These are phyloP conservation scores for Aspergillus incahuasiensis DNA, from an alignment of 495 filamentous ascomycete genomes.

Conservation along the genomic window DNA sequence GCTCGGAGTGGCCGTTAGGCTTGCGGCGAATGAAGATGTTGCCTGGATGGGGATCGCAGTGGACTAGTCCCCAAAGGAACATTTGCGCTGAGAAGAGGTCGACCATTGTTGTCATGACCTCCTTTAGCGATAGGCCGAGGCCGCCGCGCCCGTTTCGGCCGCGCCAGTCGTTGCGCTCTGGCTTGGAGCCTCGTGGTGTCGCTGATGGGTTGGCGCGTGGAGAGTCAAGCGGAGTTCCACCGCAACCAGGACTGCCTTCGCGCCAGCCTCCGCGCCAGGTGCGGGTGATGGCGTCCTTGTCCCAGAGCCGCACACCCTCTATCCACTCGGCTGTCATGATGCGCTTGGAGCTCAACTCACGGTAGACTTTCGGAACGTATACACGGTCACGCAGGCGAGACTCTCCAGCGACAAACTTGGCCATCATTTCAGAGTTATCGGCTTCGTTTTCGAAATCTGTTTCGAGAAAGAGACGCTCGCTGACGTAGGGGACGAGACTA, in stretches of 20 bases:
- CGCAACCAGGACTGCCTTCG: conserved; percentile 70
- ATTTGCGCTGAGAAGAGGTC: conserved; percentile 94
- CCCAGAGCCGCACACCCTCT: conserved; percentile 87
- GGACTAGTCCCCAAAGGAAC: conserved; percentile 90
- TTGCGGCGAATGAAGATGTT: conserved; percentile 93
- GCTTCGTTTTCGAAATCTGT: conserved; percentile 94
- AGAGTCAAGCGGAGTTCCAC: conserved; percentile 59
- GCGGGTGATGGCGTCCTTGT: conserved; percentile 69
- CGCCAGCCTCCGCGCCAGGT: conserved; percentile 74
- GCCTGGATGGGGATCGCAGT: conserved; percentile 94
- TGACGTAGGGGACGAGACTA: conserved; percentile 81
- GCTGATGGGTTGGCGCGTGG: conserved; percentile 38
- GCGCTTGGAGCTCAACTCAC: conserved; percentile 73
- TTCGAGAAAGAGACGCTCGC: conserved; percentile 79
- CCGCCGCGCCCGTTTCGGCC: conserved; percentile 67
- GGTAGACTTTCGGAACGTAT: conserved; percentile 81
- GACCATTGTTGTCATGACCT: conserved; percentile 94
- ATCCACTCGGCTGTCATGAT: conserved; percentile 98
- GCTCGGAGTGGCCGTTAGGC: conserved; percentile 73
- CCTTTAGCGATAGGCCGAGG: conserved; percentile 72
- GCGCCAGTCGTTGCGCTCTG: conserved; percentile 72
- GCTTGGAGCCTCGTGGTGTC: conserved; percentile 48
- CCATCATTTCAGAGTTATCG: conserved; percentile 80
- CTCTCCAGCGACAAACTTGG: conserved; percentile 68
- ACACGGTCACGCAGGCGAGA: conserved; percentile 71